Percentiles rank a stretch among this genome's conserved stretches.
phyloP scores from a whole-genome alignment of 371 early-diverging fungal species.

The Cokeromyces recurvatus region DNA sequence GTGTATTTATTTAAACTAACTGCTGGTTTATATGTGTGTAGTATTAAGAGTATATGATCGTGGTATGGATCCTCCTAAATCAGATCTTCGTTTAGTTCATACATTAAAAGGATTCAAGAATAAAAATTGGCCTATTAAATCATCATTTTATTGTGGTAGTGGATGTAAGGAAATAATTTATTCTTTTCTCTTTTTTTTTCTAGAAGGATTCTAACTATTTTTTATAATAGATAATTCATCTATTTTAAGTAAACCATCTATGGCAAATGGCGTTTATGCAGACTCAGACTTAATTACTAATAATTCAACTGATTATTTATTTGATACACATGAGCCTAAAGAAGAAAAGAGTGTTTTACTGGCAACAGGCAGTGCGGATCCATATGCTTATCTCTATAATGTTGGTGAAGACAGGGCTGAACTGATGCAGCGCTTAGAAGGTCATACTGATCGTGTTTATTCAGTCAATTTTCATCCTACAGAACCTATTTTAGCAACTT shows the following conservation, averaged over 20 bases:
- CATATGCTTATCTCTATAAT: constrained; percentile 79
- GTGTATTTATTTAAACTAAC: too few species aligned
- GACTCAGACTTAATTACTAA: constrained; percentile 31
- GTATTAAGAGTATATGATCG: constrained; percentile 84
- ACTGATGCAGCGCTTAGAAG: constrained; percentile 75
- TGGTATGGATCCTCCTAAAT: constrained; percentile 71
- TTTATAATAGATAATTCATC: constrained; percentile 36
- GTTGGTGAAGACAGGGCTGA: constrained; percentile 72
- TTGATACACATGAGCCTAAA: constrained; percentile 40
- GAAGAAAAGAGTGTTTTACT: constrained; percentile 63
- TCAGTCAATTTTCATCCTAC: constrained; percentile 80
- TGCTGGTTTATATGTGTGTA: too few species aligned
- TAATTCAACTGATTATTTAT: constrained; percentile 28
- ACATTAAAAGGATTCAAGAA: constrained; percentile 82
- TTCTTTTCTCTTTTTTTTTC: not conserved
- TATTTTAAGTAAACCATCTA: constrained; percentile 30
- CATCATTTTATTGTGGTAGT: constrained; percentile 69
- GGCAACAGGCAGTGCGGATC: constrained; percentile 86
- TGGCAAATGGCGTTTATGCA: constrained; percentile 31
- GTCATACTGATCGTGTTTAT: constrained; percentile 85
- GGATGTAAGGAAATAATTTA: constrained; percentile 50
- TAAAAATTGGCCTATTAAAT: constrained; percentile 88
- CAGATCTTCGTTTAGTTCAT: constrained; percentile 60
- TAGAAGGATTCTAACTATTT: too few species aligned
- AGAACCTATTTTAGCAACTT: constrained; percentile 74